Evolutionary conservation across 1,139 yeast species (phyloP), one percentile per base, ranked within the genome.

Genomic region (Blastobotrys serpentis): DNA sequence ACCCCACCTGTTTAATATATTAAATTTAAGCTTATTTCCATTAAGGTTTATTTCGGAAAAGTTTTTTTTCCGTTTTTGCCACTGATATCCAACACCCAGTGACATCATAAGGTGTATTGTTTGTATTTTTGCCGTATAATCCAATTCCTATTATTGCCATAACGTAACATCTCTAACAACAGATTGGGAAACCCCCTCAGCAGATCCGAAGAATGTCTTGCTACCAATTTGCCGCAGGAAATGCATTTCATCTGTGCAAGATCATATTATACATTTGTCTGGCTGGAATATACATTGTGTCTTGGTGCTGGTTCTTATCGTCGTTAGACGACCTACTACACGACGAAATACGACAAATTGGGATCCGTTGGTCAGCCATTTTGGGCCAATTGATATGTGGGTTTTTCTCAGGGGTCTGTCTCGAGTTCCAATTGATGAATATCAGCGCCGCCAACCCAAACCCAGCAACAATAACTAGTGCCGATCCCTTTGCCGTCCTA

Each of bases 1-100:
- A 29, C 32, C 32, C 32, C 32, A 7, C 32, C 32, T n/a, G n/a
- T n/a, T n/a, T n/a, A n/a, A n/a, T n/a, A n/a, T n/a, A 29, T 29
- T 11, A 11, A 29, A 29, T 29, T 29, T 29, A 29, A 29, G 32
- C 32, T 29, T 29, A 29, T 10, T 29, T 29, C 4, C 14, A 4
- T 11, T 11, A 4, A 7, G n/a, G 4, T 29, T 11, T 29, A 29
- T 29, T 29, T 29, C 32, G 32, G 32, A 29, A 11, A n/a, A n/a
- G n/a, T n/a, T n/a, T n/a, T n/a, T n/a, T n/a, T n/a, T n/a, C 32
- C 32, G 26, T 11, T 29, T 29, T 29, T 29, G 7, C 32, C 32
- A 14, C n/a, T 11, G 5, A 5, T 23, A 23, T 29, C 14, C 32
- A 4, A 4, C 7, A 4, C 13, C 13, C 4, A 14, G 32, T 29